A percentile compares a stretch with the other conserved stretches of the same genome.
phyloP scores from a whole-genome alignment of 768 basidiomycete species.

The Boletus sensibilis region DNA sequence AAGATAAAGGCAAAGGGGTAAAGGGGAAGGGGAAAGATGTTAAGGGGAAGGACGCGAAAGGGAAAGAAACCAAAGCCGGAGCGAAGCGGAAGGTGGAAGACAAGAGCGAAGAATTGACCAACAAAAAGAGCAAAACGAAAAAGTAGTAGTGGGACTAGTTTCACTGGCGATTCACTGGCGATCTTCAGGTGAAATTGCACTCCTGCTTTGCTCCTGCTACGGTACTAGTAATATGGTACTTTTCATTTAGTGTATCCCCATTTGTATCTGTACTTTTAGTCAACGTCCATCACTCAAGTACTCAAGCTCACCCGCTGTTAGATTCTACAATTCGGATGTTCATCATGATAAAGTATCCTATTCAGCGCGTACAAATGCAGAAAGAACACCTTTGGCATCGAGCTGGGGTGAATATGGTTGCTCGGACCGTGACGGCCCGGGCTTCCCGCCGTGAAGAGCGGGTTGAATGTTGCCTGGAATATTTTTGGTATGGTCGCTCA shows the following conservation, averaged over 20 bases:
- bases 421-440: background rate
- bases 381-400: too few relatives aligned
- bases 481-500: background rate
- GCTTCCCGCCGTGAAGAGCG: background rate
- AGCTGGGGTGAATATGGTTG: background rate
- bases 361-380: background rate
- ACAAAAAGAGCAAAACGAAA: constrained; percentile 44
- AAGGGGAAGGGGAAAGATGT: constrained; percentile 42
- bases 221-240: background rate
- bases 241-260: constrained; percentile 9
- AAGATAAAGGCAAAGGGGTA: constrained; percentile 42
- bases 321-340: background rate
- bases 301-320: background rate
- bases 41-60: constrained; percentile 42
- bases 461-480: too few relatives aligned
- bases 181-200: background rate
- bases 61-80: constrained; percentile 13
- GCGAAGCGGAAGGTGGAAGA: constrained; percentile 35
- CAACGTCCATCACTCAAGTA: background rate
- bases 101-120: constrained; percentile 29
- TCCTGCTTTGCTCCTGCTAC: too few relatives aligned
- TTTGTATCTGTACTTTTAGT: constrained; percentile 16
- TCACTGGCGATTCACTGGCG: background rate
- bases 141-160: constrained; percentile 31
- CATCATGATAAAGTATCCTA: background rate